These are phyloP conservation scores for Dendrocalamus sinicus DNA, from an alignment of 176 grass and related monocot species.

Conservation along the genomic window DNA sequence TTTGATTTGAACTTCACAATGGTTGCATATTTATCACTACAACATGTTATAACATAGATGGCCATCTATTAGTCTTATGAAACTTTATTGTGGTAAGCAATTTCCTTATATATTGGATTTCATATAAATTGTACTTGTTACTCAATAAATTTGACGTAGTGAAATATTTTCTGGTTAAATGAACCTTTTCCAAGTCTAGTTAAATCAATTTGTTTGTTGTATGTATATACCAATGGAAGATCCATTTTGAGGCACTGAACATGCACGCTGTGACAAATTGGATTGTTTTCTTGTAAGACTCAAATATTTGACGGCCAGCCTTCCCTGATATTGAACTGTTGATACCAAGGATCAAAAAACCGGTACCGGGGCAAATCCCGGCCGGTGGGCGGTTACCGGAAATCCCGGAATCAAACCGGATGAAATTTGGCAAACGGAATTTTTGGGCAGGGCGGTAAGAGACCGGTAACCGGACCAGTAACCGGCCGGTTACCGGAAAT, in stretches of 20 bases:
- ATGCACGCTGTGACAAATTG: not conserved
- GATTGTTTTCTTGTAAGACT: not conserved
- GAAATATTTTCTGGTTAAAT: constrained; percentile 27
- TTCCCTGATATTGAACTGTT: constrained; percentile 8
- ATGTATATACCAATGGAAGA: constrained; percentile 8
- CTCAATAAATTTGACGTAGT: not conserved
- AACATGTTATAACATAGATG: not conserved
- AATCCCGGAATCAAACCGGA: no score
- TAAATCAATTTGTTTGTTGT: constrained; percentile 32
- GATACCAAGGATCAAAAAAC: no score
- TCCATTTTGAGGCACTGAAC: constrained; percentile 19
- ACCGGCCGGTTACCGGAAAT: no score
- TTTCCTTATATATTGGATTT: not conserved
- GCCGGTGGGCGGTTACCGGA: no score
- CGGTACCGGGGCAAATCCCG: no score
- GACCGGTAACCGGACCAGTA: no score
- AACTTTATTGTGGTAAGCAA: constrained; percentile 7
- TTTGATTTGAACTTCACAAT: constrained; percentile 16
- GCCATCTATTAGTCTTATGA: not conserved
- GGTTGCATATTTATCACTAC: constrained; percentile 8
- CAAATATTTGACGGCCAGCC: not conserved
- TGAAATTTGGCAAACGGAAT: no score
- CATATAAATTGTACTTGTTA: constrained; percentile 15
- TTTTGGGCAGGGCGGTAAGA: no score
- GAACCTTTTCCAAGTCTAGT: not conserved